These are phyloP conservation scores for Penicillium waksmanii DNA, from an alignment of 495 filamentous ascomycete species.

Conservation along the genomic window DNA sequence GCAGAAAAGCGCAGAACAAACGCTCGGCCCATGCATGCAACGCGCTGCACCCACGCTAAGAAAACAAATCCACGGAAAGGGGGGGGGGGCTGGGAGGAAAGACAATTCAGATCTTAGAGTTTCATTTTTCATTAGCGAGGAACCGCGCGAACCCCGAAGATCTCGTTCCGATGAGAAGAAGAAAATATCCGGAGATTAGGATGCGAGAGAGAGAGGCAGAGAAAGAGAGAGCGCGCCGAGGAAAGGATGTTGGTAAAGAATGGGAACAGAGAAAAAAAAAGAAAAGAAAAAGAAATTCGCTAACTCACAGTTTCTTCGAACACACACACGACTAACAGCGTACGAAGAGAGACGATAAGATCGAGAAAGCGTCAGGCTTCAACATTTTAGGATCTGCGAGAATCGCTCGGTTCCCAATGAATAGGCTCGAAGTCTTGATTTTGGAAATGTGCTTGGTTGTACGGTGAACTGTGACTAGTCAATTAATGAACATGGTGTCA, in stretches of 20 bases:
- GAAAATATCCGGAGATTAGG: not conserved
- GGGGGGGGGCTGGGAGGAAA: conserved; percentile 2
- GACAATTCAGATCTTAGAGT: not conserved
- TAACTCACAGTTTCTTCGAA: not conserved
- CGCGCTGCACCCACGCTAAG: conserved; percentile 38
- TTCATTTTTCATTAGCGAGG: conserved; percentile 1
- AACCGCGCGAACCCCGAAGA: not conserved
- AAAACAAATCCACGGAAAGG: conserved; percentile 14
- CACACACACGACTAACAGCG: too few species aligned
- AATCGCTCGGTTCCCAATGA: conserved; percentile 48
- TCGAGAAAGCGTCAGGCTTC: not conserved
- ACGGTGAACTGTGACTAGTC: conserved; percentile 61
- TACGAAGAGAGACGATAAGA: not conserved
- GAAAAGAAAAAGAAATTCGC: not conserved
- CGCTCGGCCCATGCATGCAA: conserved; percentile 43
- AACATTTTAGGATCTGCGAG: conserved; percentile 28
- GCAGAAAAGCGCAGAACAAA: conserved; percentile 14
- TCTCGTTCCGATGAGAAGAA: not conserved
- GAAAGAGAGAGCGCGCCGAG: not conserved
- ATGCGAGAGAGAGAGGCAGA: not conserved
- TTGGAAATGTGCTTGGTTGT: conserved; percentile 82
- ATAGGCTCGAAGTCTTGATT: conserved; percentile 83
- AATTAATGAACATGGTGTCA: conserved; percentile 46
- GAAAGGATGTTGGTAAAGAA: conserved; percentile 3
- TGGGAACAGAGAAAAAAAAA: conserved; percentile 2